Evolutionary conservation across 768 basidiomycete genomes (phyloP).

Genomic region (Leccinum truebloodii): DNA sequence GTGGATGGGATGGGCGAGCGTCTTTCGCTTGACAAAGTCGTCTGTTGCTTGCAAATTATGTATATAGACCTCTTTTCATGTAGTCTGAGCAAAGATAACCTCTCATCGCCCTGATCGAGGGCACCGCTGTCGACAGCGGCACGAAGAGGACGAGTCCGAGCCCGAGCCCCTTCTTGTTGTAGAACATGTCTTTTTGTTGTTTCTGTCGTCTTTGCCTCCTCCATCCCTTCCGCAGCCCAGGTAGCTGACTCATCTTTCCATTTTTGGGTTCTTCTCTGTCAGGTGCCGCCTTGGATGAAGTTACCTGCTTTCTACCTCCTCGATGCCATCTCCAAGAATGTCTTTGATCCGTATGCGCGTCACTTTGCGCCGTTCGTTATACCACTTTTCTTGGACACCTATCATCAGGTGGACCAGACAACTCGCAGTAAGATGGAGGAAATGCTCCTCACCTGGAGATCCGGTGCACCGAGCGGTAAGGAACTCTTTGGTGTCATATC

Average conservation of each 20-base stretch:
- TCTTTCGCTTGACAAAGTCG: slow-evolving; percentile 23
- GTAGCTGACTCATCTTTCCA: slow-evolving; percentile 67
- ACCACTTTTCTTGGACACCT: slow-evolving; percentile 83
- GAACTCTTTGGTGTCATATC: slow-evolving; percentile 84
- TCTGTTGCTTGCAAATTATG: slow-evolving; percentile 39
- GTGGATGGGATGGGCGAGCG: slow-evolving; percentile 30
- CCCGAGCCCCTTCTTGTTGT: slow-evolving; percentile 30
- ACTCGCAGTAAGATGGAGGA: slow-evolving; percentile 97
- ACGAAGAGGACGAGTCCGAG: slow-evolving; percentile 39
- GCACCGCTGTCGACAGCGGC: slow-evolving; percentile 36
- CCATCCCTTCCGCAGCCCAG: slow-evolving; percentile 19
- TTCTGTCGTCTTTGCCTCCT: slow-evolving; percentile 33
- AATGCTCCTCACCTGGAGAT: slow-evolving; percentile 94
- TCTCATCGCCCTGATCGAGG: slow-evolving; percentile 33
- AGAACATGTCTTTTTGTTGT: slow-evolving; percentile 26
- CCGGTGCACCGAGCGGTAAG: slow-evolving; percentile 73
- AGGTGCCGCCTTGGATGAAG: slow-evolving; percentile 91
- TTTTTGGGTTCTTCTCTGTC: slow-evolving; percentile 30
- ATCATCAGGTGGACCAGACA: slow-evolving; percentile 77
- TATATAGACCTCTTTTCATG: slow-evolving; percentile 45
- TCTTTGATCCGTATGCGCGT: slow-evolving; percentile 88
- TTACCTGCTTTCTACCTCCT: slow-evolving; percentile 93
- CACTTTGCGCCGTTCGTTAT: slow-evolving; percentile 83
- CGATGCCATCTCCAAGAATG: slow-evolving; percentile 97
- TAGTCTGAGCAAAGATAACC: slow-evolving; percentile 45